Evolutionary conservation across 2,329 filamentous ascomycete species (phyloP), one percentile per base, ranked within the genome.

Genomic region (Phialocephala subalpina): DNA sequence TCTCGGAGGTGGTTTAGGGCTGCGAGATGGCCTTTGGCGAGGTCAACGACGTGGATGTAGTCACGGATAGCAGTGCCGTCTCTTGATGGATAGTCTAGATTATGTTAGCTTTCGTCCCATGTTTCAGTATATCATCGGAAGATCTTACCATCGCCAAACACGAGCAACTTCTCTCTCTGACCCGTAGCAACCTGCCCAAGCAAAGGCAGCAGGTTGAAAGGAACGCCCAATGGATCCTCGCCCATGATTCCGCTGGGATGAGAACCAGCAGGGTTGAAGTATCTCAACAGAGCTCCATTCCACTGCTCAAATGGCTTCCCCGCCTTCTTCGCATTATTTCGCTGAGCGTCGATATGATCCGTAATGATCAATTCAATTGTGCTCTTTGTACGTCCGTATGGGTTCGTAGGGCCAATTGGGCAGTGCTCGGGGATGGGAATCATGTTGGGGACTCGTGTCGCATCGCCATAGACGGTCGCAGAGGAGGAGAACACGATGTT

Each of bases 401-500:
- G 94, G 85, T 98, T 99, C 73, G 96, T 99, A 16, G 96, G 93
- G 60, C 94, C 95, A 69, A 97, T 93, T 67, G 97, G 96, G 86
- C 96, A 99, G 80, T 92, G 85, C 83, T 99, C 96, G 60, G 96
- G 96, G 77, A 99, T 99, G 70, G 96, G 96, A 72, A 99, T 99
- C 96, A 99, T 99, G 86, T 97, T 91, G 73, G 92, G 90, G 82
- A 97, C 93, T 78, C 94, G 92, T 55, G 96, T 98, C 62, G 95
- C 96, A 81, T 99, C 97, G 77, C 96, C 96, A 80, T 99, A 99
- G 72, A 99, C 96, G 73, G 97, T 99, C 38, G 96, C 96, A 1
- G 94, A 97, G 69, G 94, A 97, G 67, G 95, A 98, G 84, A 99
- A 99, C 81, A 99, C 96, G 76, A 99, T 96, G 85, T 97, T 98